Base-by-base conservation (phyloP, 179 eudicot species). In the Beta macrorhiza region DNA sequence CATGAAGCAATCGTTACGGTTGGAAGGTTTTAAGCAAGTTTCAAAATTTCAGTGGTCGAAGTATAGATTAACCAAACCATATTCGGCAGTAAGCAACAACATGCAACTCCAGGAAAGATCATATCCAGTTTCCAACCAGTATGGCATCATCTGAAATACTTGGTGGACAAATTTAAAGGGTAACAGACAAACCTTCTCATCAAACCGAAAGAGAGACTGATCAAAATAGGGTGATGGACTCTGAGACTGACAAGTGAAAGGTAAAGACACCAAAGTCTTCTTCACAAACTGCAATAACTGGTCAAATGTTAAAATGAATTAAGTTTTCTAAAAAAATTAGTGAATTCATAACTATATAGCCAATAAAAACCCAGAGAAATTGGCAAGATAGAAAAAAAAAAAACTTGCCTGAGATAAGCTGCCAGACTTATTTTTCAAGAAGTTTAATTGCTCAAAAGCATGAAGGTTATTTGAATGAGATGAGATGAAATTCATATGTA, bases 191-290 rank as follows among this genome's bases (percentile, higher is more conserved):
- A 95, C 99, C 99, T 95, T 95, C 87, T 95, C 99, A 84, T 95
- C 99, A 85, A 84, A 95, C 77, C 99, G 90, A 82, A 92, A 95
- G 76, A 95, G 95, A 76, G 95, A 91, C 87, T 95, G 98, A 83
- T 95, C 99, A 87, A 93, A 93, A 79, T 95, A 95, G 17, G 99
- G 98, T 20, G 99, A 95, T 44, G 99, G 99, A 77, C 96, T 95
- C 84, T 90, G 97, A 19, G 97, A 93, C 84, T 95, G 99, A 87
- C 98, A 92, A 81, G 86, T 86, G 80, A 89, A 89, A 68, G 99
- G 98, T 89, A 95, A 81, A 75, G 91, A 86, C 77, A 78, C 83
- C 86, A 95, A 80, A 75, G 90, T 90, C 89, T 95, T 95, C 94
- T 92, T 95, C 89, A 95, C 91, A 90, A 93, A 95, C 99, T 95